Evolutionary conservation across 176 grass and related monocot genomes (phyloP).

Genomic region (Rhynchospora breviuscula): DNA sequence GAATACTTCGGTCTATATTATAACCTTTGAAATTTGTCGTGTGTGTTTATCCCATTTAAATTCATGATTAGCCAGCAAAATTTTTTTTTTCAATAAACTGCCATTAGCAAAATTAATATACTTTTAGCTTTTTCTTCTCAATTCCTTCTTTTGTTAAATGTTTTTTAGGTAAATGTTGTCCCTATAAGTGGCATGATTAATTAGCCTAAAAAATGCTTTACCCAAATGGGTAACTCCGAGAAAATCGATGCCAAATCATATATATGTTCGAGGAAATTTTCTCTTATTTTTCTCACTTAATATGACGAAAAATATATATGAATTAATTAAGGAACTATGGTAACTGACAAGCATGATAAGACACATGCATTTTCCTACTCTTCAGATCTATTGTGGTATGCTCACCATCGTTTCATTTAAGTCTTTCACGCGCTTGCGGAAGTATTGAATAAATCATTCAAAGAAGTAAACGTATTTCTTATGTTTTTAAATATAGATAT

Average conservation of each 20-base stretch:
- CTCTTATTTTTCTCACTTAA: not conserved
- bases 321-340: not conserved
- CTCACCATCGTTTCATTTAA: not conserved
- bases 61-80: not conserved
- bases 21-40: not conserved
- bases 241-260: not conserved
- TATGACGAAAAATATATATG: not conserved
- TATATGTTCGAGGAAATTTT: not conserved
- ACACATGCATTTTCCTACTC: not conserved
- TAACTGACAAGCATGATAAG: not conserved
- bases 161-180: not conserved
- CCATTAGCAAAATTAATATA: too few species aligned
- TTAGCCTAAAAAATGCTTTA: not conserved
- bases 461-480: too few species aligned
- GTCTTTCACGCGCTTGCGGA: not conserved
- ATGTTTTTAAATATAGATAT: too few species aligned
- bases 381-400: not conserved
- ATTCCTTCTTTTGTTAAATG: not conserved
- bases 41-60: not conserved
- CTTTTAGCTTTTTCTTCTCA: not conserved
- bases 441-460: too few species aligned
- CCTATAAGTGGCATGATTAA: not conserved
- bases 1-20: too few species aligned
- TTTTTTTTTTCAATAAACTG: too few species aligned
- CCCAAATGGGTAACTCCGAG: not conserved